A percentile compares a stretch with the other conserved stretches of the same genome.
Evolutionary conservation across 148 eudicot genomes (phyloP).

Genomic region (Persicaria tinctoria): DNA sequence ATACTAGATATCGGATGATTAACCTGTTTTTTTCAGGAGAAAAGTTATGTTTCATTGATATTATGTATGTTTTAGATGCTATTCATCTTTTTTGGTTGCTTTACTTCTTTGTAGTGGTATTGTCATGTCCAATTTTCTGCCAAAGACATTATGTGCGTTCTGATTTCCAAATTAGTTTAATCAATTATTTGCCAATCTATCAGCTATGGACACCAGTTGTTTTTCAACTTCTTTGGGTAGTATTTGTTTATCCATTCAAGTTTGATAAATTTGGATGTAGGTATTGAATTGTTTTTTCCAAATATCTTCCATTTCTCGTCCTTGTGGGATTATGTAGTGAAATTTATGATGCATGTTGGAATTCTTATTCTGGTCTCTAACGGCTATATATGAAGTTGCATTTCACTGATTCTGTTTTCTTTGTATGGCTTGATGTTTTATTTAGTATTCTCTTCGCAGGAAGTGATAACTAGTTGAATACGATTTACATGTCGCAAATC

Average conservation of each 20-base stretch:
- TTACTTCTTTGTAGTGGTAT: neutral
- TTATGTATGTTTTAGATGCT: neutral
- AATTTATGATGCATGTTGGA: neutral
- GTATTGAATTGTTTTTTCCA: neutral
- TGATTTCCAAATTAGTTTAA: neutral
- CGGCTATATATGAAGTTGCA: neutral
- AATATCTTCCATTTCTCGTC: neutral
- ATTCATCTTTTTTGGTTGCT: neutral
- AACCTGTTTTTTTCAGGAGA: neutral
- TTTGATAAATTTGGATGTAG: neutral
- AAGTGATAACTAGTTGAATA: neutral
- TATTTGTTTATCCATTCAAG: neutral
- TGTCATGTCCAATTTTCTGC: neutral
- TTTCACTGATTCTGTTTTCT: neutral
- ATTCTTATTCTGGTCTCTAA: neutral
- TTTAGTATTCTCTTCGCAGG: neutral
- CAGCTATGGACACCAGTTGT: neutral
- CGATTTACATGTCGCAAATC: neutral
- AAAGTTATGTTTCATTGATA: neutral
- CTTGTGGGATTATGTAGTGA: neutral
- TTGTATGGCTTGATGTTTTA: neutral
- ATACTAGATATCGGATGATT: neutral
- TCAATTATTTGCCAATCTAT: neutral
- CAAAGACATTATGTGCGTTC: neutral
- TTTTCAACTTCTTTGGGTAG: neutral